Percentiles rank a stretch among this genome's conserved stretches.
phyloP scores from a whole-genome alignment of 257 asterid species.

The Pogostemon cablin region DNA sequence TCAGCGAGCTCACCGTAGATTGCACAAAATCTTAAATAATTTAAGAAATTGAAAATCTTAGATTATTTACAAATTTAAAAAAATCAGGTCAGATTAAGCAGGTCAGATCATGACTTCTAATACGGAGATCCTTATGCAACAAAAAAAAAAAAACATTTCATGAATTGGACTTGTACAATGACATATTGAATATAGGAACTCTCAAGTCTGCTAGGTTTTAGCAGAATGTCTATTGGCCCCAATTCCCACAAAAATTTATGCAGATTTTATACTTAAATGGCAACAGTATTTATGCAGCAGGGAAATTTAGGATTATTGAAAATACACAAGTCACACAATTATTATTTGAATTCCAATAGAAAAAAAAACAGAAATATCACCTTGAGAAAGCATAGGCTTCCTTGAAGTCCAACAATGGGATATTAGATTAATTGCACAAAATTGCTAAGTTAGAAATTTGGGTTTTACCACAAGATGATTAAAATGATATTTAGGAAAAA shows the following conservation, averaged over 20 bases:
- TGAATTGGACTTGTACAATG: neutral
- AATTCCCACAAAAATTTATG: slow-evolving; percentile 3
- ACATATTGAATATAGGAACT: slow-evolving; percentile 1
- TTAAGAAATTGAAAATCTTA: neutral
- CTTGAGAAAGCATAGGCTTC: neutral
- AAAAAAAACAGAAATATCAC: neutral
- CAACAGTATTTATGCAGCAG: neutral
- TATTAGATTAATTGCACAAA: neutral
- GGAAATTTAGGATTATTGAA: neutral
- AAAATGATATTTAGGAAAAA: neutral
- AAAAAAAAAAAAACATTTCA: neutral
- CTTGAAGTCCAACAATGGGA: neutral
- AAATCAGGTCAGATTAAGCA: neutral
- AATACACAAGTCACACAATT: neutral
- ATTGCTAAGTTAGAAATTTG: neutral
- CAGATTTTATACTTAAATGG: neutral
- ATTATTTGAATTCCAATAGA: neutral
- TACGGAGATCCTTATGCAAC: neutral
- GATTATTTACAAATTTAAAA: neutral
- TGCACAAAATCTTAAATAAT: slow-evolving; percentile 5
- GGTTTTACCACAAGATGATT: neutral
- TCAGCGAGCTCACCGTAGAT: neutral
- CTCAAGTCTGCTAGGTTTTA: neutral
- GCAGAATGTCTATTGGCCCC: slow-evolving; percentile 10
- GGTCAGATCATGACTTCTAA: neutral